Evolutionary conservation across 2,329 filamentous ascomycete species (phyloP), one percentile per base, ranked within the genome.

Genomic region (Ciborinia camelliae): DNA sequence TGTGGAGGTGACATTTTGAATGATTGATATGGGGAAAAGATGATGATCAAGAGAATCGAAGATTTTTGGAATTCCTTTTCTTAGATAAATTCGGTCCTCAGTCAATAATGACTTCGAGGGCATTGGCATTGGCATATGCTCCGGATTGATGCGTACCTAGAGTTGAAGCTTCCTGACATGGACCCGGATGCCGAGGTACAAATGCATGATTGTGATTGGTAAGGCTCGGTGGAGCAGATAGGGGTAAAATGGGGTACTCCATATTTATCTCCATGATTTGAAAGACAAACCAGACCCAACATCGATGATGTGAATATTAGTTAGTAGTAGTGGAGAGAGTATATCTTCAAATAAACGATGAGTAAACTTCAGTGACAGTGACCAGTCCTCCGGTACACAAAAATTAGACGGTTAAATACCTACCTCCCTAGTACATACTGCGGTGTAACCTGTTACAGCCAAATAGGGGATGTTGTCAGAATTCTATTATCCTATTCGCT

Each of bases 1-100:
- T 82, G 74, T 61, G 73, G 71, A 51, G 72, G 72, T 62, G 73
- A 65, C 73, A 75, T 74, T 61, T 62, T 68, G 62, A 64, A 66
- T 63, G 32, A 63, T 63, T 50, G 18, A 26, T 55, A 37, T 28
- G 53, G 47, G 62, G 43, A 20, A 30, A 35, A 45, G 18, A 20
- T 58, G n/a, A 30, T 30, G n/a, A 50, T 57, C n/a, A 14, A 20
- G 18, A 14, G 18, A 47, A 26, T 47, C 41, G 35, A 37, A 48
- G 12, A 30, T 35, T 58, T 20, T 23, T 51, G 48, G 59, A 15
- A 57, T 4, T 12, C 20, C 28, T 51, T 51, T 60, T 51, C 43
- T n/a, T 60, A 26, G 39, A 51, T 32, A 26, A 35, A 37, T 45
- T 69, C 65, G 68, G 65, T 47, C 67, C 68, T 69, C 65, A 67